phyloP scores from a whole-genome alignment of 225 moss, liverwort and hornwort genomes.

The Anthoceros angustus region DNA sequence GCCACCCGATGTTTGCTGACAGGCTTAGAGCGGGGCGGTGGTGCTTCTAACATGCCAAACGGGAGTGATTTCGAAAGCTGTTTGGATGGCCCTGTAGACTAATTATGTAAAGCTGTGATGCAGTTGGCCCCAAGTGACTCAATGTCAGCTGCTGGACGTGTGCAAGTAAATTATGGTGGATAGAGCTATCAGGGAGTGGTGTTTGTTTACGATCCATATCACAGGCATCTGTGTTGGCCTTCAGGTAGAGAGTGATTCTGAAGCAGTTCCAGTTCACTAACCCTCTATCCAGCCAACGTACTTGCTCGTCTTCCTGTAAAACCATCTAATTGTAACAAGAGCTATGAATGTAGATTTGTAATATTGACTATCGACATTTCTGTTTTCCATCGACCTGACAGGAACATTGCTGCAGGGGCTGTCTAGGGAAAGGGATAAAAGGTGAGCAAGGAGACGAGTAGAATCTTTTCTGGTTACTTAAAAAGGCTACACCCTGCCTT shows the following conservation, averaged over 20 bases:
- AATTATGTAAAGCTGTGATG: not conserved
- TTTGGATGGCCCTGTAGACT: not conserved
- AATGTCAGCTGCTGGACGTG: not conserved
- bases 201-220: not conserved
- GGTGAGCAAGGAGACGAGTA: too few relatives aligned
- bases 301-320: not conserved
- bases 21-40: not conserved
- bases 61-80: not conserved
- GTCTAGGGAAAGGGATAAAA: too few relatives aligned
- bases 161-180: not conserved
- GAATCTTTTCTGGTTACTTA: too few relatives aligned
- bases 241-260: not conserved
- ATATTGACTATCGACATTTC: not conserved
- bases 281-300: not conserved
- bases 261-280: too few relatives aligned
- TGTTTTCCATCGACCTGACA: not conserved
- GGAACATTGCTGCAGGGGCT: not conserved
- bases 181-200: not conserved
- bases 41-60: not conserved
- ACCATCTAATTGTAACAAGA: not conserved
- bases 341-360: not conserved
- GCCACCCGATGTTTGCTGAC: constrained; percentile 5
- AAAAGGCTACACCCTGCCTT: too few relatives aligned
- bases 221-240: not conserved
- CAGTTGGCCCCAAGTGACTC: not conserved